Evolutionary conservation across 768 basidiomycete species (phyloP).

Genomic region (Tricholoma sp.): DNA sequence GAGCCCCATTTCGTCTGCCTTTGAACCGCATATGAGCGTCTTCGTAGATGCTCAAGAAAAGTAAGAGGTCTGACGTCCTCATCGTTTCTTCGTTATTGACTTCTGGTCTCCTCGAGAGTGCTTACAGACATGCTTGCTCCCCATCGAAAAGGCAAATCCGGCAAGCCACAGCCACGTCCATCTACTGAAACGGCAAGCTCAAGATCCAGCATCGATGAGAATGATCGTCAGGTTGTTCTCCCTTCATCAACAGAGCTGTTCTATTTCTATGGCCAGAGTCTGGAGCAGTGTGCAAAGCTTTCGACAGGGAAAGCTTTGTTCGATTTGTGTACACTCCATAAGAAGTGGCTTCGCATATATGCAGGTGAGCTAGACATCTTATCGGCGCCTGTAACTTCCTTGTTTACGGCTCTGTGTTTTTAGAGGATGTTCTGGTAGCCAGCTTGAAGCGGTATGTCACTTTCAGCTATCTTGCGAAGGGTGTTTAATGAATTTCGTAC

Average conservation of each 20-base stretch:
- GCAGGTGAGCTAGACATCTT: constrained; percentile 52
- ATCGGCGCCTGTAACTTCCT: constrained; percentile 3
- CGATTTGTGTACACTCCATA: constrained; percentile 77
- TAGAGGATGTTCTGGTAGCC: constrained; percentile 83
- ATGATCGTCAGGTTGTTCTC: constrained; percentile 61
- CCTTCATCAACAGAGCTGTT: constrained; percentile 95
- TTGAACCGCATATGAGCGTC: constrained; percentile 88
- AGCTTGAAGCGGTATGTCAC: constrained; percentile 61
- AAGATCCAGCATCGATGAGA: constrained; percentile 35
- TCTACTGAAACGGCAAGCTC: constrained; percentile 58
- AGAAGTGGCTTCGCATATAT: constrained; percentile 93
- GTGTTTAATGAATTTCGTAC: neutral
- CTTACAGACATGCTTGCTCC: constrained; percentile 87
- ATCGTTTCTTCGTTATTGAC: neutral
- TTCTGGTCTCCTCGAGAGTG: constrained; percentile 44
- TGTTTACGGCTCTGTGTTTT: constrained; percentile 3
- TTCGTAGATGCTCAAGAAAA: constrained; percentile 97
- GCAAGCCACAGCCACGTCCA: constrained; percentile 46
- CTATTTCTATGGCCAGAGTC: constrained; percentile 92
- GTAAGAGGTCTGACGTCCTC: constrained; percentile 33
- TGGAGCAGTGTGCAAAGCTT: constrained; percentile 91
- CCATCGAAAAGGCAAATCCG: constrained; percentile 51
- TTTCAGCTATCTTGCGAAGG: neutral
- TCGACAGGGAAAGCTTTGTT: constrained; percentile 81
- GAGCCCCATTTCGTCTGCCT: constrained; percentile 82